phyloP scores from a whole-genome alignment of 495 filamentous ascomycete genomes.

The Cercophora newfieldiana region DNA sequence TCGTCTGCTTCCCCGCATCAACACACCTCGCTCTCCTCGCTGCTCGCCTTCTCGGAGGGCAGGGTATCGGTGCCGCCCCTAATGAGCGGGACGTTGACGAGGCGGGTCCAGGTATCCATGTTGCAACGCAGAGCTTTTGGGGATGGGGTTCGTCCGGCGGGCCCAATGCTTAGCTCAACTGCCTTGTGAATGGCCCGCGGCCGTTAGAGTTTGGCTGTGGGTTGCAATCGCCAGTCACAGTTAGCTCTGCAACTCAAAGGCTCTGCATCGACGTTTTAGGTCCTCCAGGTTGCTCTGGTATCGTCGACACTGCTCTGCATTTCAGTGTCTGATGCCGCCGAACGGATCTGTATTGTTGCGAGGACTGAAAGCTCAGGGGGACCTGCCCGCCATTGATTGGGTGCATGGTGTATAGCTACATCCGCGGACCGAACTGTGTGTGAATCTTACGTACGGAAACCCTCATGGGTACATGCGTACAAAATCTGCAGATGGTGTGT shows the following conservation, averaged over 20 bases:
- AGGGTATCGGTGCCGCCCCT: background rate
- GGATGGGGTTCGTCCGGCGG: background rate
- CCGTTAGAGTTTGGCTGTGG: background rate
- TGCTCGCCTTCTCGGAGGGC: too few species aligned
- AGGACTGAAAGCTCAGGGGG: too few species aligned
- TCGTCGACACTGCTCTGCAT: too few species aligned
- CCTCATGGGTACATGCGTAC: conserved; percentile 5
- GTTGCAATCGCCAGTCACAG: too few species aligned
- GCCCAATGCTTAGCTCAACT: background rate
- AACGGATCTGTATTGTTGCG: too few species aligned
- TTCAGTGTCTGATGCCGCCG: too few species aligned
- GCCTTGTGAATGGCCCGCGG: background rate
- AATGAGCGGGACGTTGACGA: too few species aligned
- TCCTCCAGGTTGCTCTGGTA: too few species aligned
- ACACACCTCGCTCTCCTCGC: too few species aligned
- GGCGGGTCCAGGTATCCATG: too few species aligned
- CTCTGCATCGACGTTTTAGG: background rate
- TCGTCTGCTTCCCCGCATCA: too few species aligned
- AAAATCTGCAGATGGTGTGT: background rate
- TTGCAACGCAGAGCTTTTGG: background rate
- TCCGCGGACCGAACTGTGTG: background rate
- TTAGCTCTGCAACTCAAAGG: background rate
- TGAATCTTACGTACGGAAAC: conserved; percentile 15
- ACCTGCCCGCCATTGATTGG: too few species aligned
- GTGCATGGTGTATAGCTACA: background rate